phyloP scores from a whole-genome alignment of 2,329 filamentous ascomycete genomes.

The Pseudocercospora musae region DNA sequence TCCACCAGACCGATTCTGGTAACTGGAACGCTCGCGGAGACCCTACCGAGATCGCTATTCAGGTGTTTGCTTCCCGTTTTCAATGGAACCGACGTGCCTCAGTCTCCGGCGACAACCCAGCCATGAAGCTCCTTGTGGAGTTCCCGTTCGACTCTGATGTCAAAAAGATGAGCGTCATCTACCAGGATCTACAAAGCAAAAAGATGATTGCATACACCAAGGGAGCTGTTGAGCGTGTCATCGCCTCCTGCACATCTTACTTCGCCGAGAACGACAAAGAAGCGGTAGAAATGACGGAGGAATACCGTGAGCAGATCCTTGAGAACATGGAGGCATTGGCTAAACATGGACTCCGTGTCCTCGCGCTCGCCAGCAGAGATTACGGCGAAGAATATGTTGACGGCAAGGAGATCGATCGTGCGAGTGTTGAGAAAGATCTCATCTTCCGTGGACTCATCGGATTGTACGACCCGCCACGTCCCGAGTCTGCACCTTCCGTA shows the following conservation, averaged over 20 bases:
- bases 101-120: slow-evolving; percentile 28
- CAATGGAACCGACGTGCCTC: slow-evolving; percentile 31
- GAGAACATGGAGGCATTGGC: slow-evolving; percentile 68
- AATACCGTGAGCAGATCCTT: slow-evolving; percentile 55
- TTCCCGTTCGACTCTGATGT: slow-evolving; percentile 72
- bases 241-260: slow-evolving; percentile 58
- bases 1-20: slow-evolving; percentile 56
- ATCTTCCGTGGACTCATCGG: slow-evolving; percentile 77
- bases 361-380: slow-evolving; percentile 59
- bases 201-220: slow-evolving; percentile 56
- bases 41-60: slow-evolving; percentile 70
- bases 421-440: slow-evolving; percentile 64
- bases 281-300: slow-evolving; percentile 52
- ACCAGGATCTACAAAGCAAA: slow-evolving; percentile 56
- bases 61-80: slow-evolving; percentile 70
- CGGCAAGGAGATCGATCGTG: slow-evolving; percentile 52
- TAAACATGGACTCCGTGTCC: slow-evolving; percentile 60
- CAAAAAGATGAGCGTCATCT: slow-evolving; percentile 75
- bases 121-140: slow-evolving; percentile 61
- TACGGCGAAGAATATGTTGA: slow-evolving; percentile 43
- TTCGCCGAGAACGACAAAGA: slow-evolving; percentile 32
- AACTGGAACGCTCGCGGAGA: slow-evolving; percentile 64
- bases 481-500: slow-evolving; percentile 72
- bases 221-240: slow-evolving; percentile 67
- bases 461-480: slow-evolving; percentile 81